Percentiles rank a stretch among this genome's conserved stretches.
phyloP scores from a whole-genome alignment of 805 yeast species.

The Candida manassasensis region DNA sequence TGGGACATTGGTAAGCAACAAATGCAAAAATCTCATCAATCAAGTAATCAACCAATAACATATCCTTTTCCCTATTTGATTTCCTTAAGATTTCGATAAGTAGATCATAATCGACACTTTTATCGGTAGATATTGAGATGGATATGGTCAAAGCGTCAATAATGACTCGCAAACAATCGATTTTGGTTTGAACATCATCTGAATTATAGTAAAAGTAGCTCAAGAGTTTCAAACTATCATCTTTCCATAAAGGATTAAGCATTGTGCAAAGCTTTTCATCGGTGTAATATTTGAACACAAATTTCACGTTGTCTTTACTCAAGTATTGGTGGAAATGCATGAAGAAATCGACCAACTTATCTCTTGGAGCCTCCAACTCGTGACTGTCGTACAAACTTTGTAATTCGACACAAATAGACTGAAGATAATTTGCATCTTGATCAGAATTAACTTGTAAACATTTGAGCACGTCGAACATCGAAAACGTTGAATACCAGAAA shows the following conservation, averaged over 20 bases:
- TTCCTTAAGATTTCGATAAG: constrained; percentile 27
- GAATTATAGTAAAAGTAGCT: constrained; percentile 37
- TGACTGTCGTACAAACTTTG: constrained; percentile 25
- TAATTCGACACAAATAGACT: constrained; percentile 31
- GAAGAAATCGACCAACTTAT: constrained; percentile 38
- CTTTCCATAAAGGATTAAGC: constrained; percentile 47
- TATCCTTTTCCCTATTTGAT: constrained; percentile 26
- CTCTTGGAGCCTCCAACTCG: constrained; percentile 40
- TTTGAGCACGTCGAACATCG: constrained; percentile 38
- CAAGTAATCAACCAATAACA: constrained; percentile 26
- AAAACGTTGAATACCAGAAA: constrained; percentile 36
- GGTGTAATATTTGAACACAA: constrained; percentile 45
- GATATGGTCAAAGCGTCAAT: constrained; percentile 35
- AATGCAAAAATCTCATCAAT: constrained; percentile 22
- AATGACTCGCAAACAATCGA: constrained; percentile 30
- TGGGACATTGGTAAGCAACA: constrained; percentile 14
- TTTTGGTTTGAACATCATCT: constrained; percentile 17
- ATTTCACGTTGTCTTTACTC: constrained; percentile 32
- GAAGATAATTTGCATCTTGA: constrained; percentile 28
- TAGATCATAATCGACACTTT: constrained; percentile 26
- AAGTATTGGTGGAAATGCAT: constrained; percentile 32
- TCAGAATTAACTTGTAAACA: constrained; percentile 19
- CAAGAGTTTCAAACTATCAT: constrained; percentile 41
- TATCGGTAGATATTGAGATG: constrained; percentile 22
- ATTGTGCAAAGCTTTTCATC: constrained; percentile 52